Evolutionary conservation across 352 stramenopile species (phyloP).

Genomic region (Globisporangium emineosum): DNA sequence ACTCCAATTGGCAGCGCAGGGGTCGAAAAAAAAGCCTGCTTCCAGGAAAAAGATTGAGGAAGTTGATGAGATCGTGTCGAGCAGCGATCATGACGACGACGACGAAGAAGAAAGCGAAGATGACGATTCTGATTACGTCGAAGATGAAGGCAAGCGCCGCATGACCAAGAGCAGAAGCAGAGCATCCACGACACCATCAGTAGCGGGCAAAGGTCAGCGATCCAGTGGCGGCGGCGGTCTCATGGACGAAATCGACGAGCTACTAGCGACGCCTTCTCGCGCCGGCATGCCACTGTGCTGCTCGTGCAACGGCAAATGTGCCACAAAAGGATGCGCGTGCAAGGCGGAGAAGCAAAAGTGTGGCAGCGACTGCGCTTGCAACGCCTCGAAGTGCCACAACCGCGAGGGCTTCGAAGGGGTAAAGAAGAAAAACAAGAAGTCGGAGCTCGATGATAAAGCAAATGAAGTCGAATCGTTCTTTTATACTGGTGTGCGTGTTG

Average conservation of each 20-base stretch:
- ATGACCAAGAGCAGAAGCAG: background rate
- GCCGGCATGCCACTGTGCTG: constrained; percentile 40
- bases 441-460: constrained; percentile 26
- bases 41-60: constrained; percentile 34
- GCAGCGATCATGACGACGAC: constrained; percentile 43
- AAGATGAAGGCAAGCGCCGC: constrained; percentile 31
- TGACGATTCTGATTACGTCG: constrained; percentile 67
- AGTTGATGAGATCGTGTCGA: constrained; percentile 47
- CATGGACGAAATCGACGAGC: constrained; percentile 58
- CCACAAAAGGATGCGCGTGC: constrained; percentile 65
- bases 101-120: constrained; percentile 35
- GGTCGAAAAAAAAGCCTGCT: constrained; percentile 30
- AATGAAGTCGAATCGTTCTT: constrained; percentile 41
- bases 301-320: constrained; percentile 70
- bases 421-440: constrained; percentile 21
- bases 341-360: constrained; percentile 43
- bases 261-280: constrained; percentile 38
- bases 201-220: background rate
- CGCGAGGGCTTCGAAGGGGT: constrained; percentile 19
- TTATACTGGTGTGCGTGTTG: constrained; percentile 6
- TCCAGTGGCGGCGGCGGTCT: background rate
- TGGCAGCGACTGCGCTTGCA: constrained; percentile 50
- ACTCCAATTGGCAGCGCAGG: constrained; percentile 17
- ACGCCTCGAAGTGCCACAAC: constrained; percentile 57
- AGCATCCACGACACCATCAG: background rate